Percentiles rank a stretch among this genome's conserved stretches.
Conservation (phyloP, 768 basidiomycete genomes). For the Termitomyces sp. region DNA sequence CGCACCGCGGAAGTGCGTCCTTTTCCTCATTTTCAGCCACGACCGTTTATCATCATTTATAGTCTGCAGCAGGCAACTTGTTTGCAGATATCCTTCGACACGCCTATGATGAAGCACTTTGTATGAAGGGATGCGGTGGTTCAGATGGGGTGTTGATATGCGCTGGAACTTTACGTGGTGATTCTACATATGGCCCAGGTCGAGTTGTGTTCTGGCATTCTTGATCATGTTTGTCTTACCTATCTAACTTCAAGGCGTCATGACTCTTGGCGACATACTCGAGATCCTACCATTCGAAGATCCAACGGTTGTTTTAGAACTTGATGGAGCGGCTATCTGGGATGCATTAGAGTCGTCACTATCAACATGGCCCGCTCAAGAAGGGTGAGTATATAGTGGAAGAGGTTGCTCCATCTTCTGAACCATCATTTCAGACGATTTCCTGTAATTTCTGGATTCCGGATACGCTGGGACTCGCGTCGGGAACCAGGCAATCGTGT, state of each 20-base stretch:
- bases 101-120: slow-evolving; percentile 72
- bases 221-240: not conserved
- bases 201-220: slow-evolving; percentile 1
- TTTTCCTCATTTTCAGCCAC: not conserved
- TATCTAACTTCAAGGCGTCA: slow-evolving; percentile 40
- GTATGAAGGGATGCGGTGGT: slow-evolving; percentile 53
- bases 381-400: slow-evolving; percentile 57
- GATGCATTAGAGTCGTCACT: slow-evolving; percentile 72
- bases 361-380: slow-evolving; percentile 82
- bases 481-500: slow-evolving; percentile 69
- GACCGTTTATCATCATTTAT: slow-evolving; percentile 1
- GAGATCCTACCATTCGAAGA: slow-evolving; percentile 91
- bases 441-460: slow-evolving; percentile 81
- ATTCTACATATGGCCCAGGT: slow-evolving; percentile 84
- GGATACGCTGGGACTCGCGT: slow-evolving; percentile 84
- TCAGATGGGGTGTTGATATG: slow-evolving; percentile 81
- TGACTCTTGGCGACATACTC: slow-evolving; percentile 83
- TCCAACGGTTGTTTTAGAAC: slow-evolving; percentile 73
- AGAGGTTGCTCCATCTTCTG: not conserved
- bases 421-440: slow-evolving; percentile 58
- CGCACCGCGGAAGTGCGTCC: slow-evolving; percentile 63
- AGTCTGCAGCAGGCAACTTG: slow-evolving; percentile 79
- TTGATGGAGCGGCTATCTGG: slow-evolving; percentile 80
- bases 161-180: slow-evolving; percentile 83
- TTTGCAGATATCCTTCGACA: slow-evolving; percentile 82